Conservation (phyloP, 106 monocot species). For the Apostasia shenzhenica region DNA sequence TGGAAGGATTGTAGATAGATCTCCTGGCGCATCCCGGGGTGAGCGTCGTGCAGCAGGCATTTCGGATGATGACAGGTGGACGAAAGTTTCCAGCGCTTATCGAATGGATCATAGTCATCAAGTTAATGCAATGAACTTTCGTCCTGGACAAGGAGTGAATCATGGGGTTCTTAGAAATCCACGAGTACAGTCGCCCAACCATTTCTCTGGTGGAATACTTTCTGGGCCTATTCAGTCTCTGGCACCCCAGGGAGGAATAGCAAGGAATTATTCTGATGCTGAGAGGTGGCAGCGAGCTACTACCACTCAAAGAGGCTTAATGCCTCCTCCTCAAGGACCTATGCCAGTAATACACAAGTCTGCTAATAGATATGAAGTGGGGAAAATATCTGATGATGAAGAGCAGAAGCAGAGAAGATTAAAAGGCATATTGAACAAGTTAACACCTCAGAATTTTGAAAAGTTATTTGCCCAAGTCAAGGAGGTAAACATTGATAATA, state of each 20-base stretch:
- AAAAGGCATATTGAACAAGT: conserved; percentile 78
- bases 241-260: conserved; percentile 27
- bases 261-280: conserved; percentile 40
- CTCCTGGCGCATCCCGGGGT: conserved; percentile 23
- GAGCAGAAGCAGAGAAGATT: conserved; percentile 69
- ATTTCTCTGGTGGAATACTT: conserved; percentile 59
- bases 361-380: conserved; percentile 67
- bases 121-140: conserved; percentile 16
- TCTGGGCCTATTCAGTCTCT: conserved; percentile 46
- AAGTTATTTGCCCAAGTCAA: conserved; percentile 65
- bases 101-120: conserved; percentile 31
- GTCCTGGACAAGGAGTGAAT: conserved; percentile 44
- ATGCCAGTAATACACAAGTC: conserved; percentile 70
- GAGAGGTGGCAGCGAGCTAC: conserved; percentile 77
- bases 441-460: conserved; percentile 88
- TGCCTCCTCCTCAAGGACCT: conserved; percentile 59
- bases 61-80: conserved; percentile 65
- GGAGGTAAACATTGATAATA: conserved; percentile 65
- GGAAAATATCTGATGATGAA: conserved; percentile 65
- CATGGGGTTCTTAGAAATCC: conserved; percentile 61
- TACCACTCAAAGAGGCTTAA: conserved; percentile 45
- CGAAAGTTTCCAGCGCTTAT: conserved; percentile 26
- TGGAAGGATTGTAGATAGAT: conserved; percentile 46
- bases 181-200: conserved; percentile 34
- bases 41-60: conserved; percentile 22